Conservation (phyloP, 2,329 filamentous ascomycete species). For the Orbilia quercus region DNA sequence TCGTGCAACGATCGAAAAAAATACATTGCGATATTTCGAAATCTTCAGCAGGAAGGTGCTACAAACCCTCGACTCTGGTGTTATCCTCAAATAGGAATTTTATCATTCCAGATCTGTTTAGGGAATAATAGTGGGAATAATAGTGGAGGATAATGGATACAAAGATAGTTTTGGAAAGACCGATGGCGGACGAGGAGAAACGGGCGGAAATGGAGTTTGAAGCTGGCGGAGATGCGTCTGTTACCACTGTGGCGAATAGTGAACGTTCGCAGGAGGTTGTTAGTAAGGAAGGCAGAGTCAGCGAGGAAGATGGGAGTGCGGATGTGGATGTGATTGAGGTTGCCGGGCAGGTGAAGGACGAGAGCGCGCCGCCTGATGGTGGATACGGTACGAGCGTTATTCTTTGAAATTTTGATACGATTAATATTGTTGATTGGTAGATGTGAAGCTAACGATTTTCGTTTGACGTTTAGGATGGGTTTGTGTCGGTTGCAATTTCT, state of each 20-base stretch:
- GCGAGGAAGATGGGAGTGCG: conserved; percentile 13
- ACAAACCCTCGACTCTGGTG: conserved; percentile 1
- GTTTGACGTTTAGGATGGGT: conserved; percentile 48
- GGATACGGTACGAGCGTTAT: conserved; percentile 68
- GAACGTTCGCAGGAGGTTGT: conserved; percentile 38
- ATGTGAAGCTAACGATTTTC: neutral
- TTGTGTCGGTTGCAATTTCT: conserved; percentile 59
- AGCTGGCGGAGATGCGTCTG: conserved; percentile 17
- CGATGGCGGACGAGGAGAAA: conserved; percentile 25
- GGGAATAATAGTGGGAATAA: neutral
- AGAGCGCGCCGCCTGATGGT: conserved; percentile 68
- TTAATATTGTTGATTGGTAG: conserved; percentile 8
- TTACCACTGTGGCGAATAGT: conserved; percentile 31
- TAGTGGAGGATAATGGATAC: conserved; percentile 29
- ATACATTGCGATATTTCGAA: neutral
- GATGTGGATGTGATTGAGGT: conserved; percentile 20
- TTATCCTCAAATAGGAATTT: neutral
- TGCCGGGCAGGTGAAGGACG: conserved; percentile 33
- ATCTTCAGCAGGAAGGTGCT: conserved; percentile 3
- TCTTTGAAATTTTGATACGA: conserved; percentile 2
- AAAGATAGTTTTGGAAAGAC: conserved; percentile 28
- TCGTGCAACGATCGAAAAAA: neutral
- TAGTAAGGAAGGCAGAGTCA: conserved; percentile 29
- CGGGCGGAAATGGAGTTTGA: conserved; percentile 29
- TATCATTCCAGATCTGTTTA: neutral